Percentiles rank a stretch among this genome's conserved stretches.
These are phyloP conservation scores for Neofusicoccum kwambonambiense DNA, from an alignment of 2,329 filamentous ascomycete genomes.

Conservation along the genomic window DNA sequence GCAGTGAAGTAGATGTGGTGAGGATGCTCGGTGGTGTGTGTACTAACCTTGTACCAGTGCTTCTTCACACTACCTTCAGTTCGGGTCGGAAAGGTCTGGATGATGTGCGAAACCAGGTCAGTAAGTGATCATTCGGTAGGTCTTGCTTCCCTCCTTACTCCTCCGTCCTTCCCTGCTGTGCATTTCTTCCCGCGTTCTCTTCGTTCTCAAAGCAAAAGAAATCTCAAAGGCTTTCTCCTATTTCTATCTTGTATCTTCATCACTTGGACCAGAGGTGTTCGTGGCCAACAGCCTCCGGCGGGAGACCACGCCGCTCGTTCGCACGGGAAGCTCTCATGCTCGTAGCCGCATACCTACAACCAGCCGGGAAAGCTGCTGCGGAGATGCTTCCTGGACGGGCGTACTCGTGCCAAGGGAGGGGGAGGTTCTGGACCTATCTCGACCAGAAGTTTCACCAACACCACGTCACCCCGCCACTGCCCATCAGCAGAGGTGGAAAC, in stretches of 20 bases:
- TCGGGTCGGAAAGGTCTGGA: conserved; percentile 80
- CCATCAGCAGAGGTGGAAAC: background rate
- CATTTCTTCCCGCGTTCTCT: background rate
- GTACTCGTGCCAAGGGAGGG: background rate
- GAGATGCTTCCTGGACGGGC: background rate
- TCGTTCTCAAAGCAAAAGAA: background rate
- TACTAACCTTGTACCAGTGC: conserved; percentile 87
- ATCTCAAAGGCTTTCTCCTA: background rate
- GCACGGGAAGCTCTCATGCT: background rate
- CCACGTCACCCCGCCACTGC: background rate
- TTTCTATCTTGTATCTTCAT: background rate
- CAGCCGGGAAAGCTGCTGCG: background rate
- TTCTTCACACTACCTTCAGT: conserved; percentile 99
- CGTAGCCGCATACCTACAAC: background rate
- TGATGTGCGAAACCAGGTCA: background rate
- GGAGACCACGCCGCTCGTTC: background rate
- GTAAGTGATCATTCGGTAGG: background rate
- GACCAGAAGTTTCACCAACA: background rate
- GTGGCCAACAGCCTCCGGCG: background rate
- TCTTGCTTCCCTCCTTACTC: background rate
- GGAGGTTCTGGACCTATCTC: background rate
- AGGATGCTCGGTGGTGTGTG: background rate
- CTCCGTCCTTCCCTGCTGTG: background rate
- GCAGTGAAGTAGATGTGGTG: background rate
- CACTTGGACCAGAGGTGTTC: background rate